Percentiles rank a stretch among this genome's conserved stretches.
phyloP scores from a whole-genome alignment of 148 eudicot genomes.

The Talinum fruticosum region DNA sequence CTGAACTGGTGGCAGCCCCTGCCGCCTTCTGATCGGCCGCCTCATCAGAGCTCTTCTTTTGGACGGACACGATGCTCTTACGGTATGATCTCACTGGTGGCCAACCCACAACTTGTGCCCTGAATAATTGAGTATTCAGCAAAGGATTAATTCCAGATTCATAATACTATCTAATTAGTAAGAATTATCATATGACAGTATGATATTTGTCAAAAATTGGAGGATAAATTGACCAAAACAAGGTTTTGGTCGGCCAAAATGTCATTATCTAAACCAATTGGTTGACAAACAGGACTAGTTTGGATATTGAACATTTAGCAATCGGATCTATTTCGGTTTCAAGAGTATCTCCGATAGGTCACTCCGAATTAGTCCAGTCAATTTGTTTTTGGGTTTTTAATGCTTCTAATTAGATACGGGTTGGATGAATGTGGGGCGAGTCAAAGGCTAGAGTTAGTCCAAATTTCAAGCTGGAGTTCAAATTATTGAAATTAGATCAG shows the following conservation, averaged over 20 bases:
- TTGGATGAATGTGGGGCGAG: neutral
- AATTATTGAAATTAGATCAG: neutral
- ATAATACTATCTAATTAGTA: no score
- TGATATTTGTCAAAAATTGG: no score
- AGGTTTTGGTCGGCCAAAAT: constrained; percentile 28
- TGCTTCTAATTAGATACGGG: neutral
- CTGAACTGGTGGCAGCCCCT: constrained; percentile 4
- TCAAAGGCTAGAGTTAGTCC: neutral
- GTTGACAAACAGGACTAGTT: no score
- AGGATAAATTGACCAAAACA: no score
- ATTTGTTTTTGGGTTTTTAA: neutral
- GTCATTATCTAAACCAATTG: constrained; percentile 12
- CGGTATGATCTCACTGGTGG: constrained; percentile 63
- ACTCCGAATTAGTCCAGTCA: no score
- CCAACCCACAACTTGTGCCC: constrained; percentile 74
- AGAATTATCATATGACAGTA: no score
- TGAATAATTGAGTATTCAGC: constrained; percentile 6
- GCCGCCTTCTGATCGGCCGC: constrained; percentile 27
- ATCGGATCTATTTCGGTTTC: no score
- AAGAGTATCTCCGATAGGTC: no score
- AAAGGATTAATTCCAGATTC: neutral
- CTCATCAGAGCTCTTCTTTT: constrained; percentile 35
- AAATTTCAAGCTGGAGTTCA: no score
- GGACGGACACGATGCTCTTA: constrained; percentile 45
- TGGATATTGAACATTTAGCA: no score